A percentile compares a stretch with the other conserved stretches of the same genome.
Conservation (phyloP, 176 grass and related monocot genomes). For the Oryza australiensis region DNA sequence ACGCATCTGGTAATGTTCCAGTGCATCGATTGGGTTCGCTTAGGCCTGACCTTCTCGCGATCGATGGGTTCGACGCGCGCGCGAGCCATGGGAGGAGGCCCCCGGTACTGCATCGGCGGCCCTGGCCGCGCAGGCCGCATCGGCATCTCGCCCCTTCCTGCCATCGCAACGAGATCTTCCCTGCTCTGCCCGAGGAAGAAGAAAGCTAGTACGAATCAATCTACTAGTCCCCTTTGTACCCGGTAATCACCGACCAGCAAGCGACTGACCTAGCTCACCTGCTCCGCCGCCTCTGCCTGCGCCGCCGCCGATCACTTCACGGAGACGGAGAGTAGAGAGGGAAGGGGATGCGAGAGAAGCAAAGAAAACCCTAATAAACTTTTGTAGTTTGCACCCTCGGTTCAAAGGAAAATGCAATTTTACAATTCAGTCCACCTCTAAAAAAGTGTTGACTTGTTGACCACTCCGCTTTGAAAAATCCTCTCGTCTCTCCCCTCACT, state of each 20-base stretch:
- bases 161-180: conserved; percentile 9
- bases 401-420: neutral
- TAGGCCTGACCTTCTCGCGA: conserved; percentile 74
- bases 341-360: neutral
- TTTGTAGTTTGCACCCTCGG: conserved; percentile 23
- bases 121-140: conserved; percentile 64
- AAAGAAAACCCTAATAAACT: conserved; percentile 38
- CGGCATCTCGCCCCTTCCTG: conserved; percentile 50
- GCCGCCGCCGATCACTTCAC: conserved; percentile 34
- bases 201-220: neutral
- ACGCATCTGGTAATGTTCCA: neutral
- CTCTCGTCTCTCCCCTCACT: neutral
- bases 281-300: neutral
- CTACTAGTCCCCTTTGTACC: neutral
- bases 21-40: neutral
- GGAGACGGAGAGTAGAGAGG: neutral
- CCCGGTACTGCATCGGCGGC: conserved; percentile 64
- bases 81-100: conserved; percentile 68
- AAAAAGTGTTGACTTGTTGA: neutral
- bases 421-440: neutral
- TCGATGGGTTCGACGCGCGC: conserved; percentile 74
- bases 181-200: conserved; percentile 15
- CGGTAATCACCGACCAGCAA: neutral
- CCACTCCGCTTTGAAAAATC: neutral
- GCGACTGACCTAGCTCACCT: neutral